Conservation (phyloP, 306 rosid genomes). For the Inga leiocalycina region DNA sequence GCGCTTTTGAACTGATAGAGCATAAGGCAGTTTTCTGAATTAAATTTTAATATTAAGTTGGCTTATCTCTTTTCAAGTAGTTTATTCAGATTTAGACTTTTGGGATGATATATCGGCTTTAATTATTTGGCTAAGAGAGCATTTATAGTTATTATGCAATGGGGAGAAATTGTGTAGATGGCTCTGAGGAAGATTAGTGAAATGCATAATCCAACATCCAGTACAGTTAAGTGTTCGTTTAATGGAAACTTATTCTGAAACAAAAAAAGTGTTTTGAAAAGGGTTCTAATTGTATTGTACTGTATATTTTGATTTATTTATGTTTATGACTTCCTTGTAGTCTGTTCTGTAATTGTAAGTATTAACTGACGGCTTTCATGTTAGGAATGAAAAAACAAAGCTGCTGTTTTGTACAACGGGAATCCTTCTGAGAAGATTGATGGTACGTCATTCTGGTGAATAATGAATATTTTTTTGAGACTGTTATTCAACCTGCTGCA, state of each 20-base stretch:
- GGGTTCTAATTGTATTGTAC: slow-evolving; percentile 15
- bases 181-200: slow-evolving; percentile 23
- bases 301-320: background rate
- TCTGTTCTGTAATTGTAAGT: slow-evolving; percentile 7
- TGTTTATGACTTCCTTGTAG: slow-evolving; percentile 19
- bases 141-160: slow-evolving; percentile 2
- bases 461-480: background rate
- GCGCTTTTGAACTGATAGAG: slow-evolving; percentile 11
- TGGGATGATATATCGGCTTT: slow-evolving; percentile 8
- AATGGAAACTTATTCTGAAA: slow-evolving; percentile 13
- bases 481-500: slow-evolving; percentile 25
- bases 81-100: slow-evolving; percentile 9
- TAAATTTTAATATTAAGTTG: slow-evolving; percentile 5
- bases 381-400: slow-evolving; percentile 85
- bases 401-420: slow-evolving; percentile 96
- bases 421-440: slow-evolving; percentile 85
- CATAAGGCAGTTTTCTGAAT: background rate
- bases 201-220: background rate
- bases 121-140: slow-evolving; percentile 15
- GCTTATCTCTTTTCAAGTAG: slow-evolving; percentile 16
- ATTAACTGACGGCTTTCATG: slow-evolving; percentile 26
- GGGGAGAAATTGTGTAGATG: background rate
- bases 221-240: slow-evolving; percentile 1
- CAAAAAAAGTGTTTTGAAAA: background rate
- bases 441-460: slow-evolving; percentile 50